Evolutionary conservation across 2,329 filamentous ascomycete species (phyloP).

Genomic region (Hypoxylon sp.): DNA sequence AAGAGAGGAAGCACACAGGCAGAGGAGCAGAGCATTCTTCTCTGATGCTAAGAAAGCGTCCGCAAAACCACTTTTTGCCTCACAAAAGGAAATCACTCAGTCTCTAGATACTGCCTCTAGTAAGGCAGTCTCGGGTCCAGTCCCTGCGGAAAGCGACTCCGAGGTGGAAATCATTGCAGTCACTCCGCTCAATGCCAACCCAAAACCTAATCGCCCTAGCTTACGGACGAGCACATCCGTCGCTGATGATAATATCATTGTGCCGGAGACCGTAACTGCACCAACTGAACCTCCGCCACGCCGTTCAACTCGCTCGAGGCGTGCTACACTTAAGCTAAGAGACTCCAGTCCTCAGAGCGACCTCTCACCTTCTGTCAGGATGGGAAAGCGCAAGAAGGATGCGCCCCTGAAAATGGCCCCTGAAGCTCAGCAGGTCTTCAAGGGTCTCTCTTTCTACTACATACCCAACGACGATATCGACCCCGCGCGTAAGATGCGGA

Average conservation of each 20-base stretch:
- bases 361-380: slow-evolving; percentile 36
- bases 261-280: slow-evolving; percentile 35
- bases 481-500: slow-evolving; percentile 71
- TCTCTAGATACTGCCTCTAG: slow-evolving; percentile 1
- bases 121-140: slow-evolving; percentile 30
- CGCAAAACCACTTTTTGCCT: slow-evolving; percentile 2
- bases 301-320: slow-evolving; percentile 17
- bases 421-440: slow-evolving; percentile 66
- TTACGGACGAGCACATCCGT: slow-evolving; percentile 2
- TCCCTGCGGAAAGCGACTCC: slow-evolving; percentile 17
- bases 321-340: slow-evolving; percentile 9
- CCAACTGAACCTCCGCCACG: slow-evolving; percentile 16
- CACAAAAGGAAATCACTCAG: background rate
- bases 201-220: slow-evolving; percentile 1
- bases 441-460: slow-evolving; percentile 73
- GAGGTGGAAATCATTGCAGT: slow-evolving; percentile 38
- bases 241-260: slow-evolving; percentile 11
- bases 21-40: slow-evolving; percentile 39
- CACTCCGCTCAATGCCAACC: slow-evolving; percentile 25
- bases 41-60: slow-evolving; percentile 38
- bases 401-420: slow-evolving; percentile 55
- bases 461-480: slow-evolving; percentile 82
- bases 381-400: slow-evolving; percentile 59
- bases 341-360: slow-evolving; percentile 36
- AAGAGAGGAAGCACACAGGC: slow-evolving; percentile 49